Conservation (phyloP, 78 protist species). For the Dictyostelium capitatum region DNA sequence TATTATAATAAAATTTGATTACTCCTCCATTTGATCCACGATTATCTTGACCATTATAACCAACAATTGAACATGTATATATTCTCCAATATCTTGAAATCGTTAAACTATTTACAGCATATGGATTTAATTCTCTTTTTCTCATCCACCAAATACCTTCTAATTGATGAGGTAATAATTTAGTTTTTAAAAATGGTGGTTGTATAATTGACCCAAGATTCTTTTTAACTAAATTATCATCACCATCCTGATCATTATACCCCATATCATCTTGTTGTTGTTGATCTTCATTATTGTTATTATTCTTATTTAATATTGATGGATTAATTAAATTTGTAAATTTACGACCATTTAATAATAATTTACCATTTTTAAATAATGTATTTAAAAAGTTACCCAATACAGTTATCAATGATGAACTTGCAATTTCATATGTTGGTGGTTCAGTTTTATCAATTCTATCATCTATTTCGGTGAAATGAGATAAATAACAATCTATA, state of each 20-base stretch:
- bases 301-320: too few relatives aligned
- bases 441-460: conserved; percentile 3
- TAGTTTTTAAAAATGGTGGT: neutral
- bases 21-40: neutral
- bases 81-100: neutral
- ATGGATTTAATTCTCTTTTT: conserved; percentile 50
- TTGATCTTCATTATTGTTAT: too few relatives aligned
- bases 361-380: too few relatives aligned
- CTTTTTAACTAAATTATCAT: neutral
- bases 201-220: neutral
- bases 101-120: neutral
- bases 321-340: too few relatives aligned
- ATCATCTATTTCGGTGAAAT: neutral
- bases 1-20: conserved; percentile 31
- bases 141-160: conserved; percentile 65
- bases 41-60: too few relatives aligned
- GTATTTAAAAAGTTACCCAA: neutral
- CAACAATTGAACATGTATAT: neutral
- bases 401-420: neutral
- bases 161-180: neutral
- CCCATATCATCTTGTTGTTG: neutral
- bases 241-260: neutral
- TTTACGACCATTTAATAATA: too few relatives aligned
- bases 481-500: neutral
- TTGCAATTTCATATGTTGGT: neutral